phyloP scores from a whole-genome alignment of 805 yeast genomes.

The Candida taoyuanica region DNA sequence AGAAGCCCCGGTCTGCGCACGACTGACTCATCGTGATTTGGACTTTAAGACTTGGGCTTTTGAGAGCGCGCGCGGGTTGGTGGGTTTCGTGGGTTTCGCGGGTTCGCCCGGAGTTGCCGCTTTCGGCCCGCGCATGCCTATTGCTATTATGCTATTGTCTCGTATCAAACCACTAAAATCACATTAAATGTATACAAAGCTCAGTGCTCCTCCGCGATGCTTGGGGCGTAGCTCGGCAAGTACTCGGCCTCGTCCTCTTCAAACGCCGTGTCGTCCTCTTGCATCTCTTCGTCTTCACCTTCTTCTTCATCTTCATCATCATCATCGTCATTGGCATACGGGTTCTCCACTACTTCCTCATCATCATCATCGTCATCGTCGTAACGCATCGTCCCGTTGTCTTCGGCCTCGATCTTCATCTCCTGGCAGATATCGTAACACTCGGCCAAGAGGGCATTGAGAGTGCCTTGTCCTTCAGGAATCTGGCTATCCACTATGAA shows the following conservation, averaged over 20 bases:
- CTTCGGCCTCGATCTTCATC: conserved; percentile 74
- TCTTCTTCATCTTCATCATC: conserved; percentile 35
- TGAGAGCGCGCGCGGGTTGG: neutral
- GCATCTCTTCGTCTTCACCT: conserved; percentile 22
- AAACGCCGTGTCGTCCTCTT: conserved; percentile 5
- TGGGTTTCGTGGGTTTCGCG: too few species aligned
- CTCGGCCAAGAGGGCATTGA: conserved; percentile 85
- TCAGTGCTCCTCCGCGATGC: conserved; percentile 22
- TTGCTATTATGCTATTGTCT: too few species aligned
- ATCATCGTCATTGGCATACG: conserved; percentile 30
- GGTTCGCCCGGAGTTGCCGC: neutral
- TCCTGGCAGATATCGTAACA: conserved; percentile 94
- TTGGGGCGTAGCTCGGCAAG: conserved; percentile 24
- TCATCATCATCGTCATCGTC: conserved; percentile 25
- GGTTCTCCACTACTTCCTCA: conserved; percentile 15
- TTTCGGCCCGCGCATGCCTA: too few species aligned
- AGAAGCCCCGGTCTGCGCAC: neutral
- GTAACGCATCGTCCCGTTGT: conserved; percentile 26
- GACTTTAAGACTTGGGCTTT: too few species aligned
- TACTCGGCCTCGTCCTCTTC: conserved; percentile 32
- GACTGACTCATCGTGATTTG: neutral
- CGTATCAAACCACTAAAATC: too few species aligned
- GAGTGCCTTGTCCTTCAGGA: conserved; percentile 98
- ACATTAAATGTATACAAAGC: too few species aligned
- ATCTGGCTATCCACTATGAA: conserved; percentile 82